These are phyloP conservation scores for Fraxinus sp. DNA, from an alignment of 305 asterid genomes.

Conservation along the genomic window DNA sequence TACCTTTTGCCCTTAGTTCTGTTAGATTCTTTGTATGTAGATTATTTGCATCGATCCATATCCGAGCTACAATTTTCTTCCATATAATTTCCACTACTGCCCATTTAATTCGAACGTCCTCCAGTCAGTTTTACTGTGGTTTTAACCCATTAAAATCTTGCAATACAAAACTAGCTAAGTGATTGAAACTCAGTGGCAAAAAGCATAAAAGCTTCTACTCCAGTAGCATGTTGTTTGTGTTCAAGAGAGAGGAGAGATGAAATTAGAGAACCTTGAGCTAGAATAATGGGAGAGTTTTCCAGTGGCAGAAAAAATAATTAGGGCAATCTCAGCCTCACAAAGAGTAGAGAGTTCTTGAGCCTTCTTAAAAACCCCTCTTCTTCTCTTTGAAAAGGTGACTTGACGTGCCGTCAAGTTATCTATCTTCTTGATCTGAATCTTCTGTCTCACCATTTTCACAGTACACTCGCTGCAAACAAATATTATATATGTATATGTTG, in stretches of 20 bases:
- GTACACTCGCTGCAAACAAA: not conserved
- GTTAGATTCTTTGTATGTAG: not conserved
- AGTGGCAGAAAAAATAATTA: slow-evolving; percentile 73
- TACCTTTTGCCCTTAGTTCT: not conserved
- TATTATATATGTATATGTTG: not conserved
- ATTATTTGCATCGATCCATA: not conserved
- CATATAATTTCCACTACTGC: not conserved
- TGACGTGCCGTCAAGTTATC: slow-evolving; percentile 72
- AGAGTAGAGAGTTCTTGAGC: slow-evolving; percentile 80
- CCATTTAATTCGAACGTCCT: not conserved
- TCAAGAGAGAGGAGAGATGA: slow-evolving; percentile 17
- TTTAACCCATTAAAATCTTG: not conserved
- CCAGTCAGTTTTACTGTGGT: not conserved
- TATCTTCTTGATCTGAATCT: slow-evolving; percentile 72
- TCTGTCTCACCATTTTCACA: slow-evolving; percentile 64
- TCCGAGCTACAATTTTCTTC: not conserved
- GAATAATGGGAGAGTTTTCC: slow-evolving; percentile 63
- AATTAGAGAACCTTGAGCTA: slow-evolving; percentile 50
- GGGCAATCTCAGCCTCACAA: slow-evolving; percentile 78
- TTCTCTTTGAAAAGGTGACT: slow-evolving; percentile 75
- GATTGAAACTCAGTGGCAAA: not conserved
- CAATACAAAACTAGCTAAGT: not conserved
- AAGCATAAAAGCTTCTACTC: not conserved
- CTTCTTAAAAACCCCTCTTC: slow-evolving; percentile 86
- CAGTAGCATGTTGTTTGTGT: not conserved